Evolutionary conservation across 768 basidiomycete genomes (phyloP), one percentile per base, ranked within the genome.

Genomic region (Collybia nuda): DNA sequence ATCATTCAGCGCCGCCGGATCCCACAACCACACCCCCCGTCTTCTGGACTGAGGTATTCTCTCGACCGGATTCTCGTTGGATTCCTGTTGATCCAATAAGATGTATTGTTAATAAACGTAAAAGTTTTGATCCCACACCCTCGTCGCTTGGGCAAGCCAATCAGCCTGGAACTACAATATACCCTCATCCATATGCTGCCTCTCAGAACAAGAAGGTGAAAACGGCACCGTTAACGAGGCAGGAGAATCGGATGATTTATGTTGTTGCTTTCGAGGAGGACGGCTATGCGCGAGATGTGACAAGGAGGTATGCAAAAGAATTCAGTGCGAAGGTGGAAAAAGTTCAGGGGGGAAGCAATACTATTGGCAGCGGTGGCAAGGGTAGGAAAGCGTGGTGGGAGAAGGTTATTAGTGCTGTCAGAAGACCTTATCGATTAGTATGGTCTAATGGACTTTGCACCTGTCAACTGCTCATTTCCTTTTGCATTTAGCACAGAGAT

Each of bases 31-130:
- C 84, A 8, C 86, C 93, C 2, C 95, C 96, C 1, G 86, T 94
- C 3, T 92, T 94, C 67, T 99, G 97, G 97, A 91, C 90, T 0
- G 97, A 99, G 67, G 91, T 97, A 0, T 99, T 94, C 70, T 95
- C 93, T 6, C 85, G 91, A 18, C 84, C 94, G 6, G 93, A 97
- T 70, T 82, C 79, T 12, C 83, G 86, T 29, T 99, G 97, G 97
- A 71, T 98, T 12, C 86, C 94, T 0, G 86, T 98, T 35, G 97
- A 99, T 68, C 92, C 93, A 6, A 79, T 93, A 28, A 85, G 91
- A 14, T 81, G 75, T 21, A 76, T 85, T 47, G 85, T 94, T 53
- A 90, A 94, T 62, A 89, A 90, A 57, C 81, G 86, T 51, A 84
- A 85, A 50, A 73, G 80, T 22, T 95, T 92, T 62, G 91, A 94